A percentile compares a stretch with the other conserved stretches of the same genome.
These are phyloP conservation scores for Apophysomyces sp. DNA, from an alignment of 371 early-diverging fungal species.

Conservation along the genomic window DNA sequence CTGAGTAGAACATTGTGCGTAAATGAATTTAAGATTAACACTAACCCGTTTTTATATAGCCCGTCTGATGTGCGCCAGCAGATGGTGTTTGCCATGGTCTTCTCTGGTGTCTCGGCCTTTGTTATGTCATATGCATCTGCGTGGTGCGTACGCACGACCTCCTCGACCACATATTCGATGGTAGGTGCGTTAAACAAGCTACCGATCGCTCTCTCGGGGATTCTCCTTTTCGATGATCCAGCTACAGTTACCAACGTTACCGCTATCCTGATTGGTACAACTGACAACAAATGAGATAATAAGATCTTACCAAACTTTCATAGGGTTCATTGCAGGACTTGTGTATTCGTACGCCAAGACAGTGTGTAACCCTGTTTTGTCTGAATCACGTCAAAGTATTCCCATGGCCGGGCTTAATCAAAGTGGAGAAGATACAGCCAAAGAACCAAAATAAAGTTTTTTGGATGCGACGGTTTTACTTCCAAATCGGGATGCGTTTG, in stretches of 20 bases:
- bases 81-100: constrained; percentile 69
- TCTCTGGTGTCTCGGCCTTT: constrained; percentile 90
- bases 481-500: background rate
- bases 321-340: background rate
- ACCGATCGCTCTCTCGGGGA: constrained; percentile 93
- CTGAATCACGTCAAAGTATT: background rate
- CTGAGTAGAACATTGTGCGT: constrained; percentile 58
- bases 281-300: constrained; percentile 2
- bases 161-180: constrained; percentile 98
- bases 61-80: constrained; percentile 49
- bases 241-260: constrained; percentile 78
- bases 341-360: background rate
- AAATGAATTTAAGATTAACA: background rate
- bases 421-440: background rate
- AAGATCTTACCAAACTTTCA: background rate
- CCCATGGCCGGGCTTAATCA: background rate
- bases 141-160: constrained; percentile 95
- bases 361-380: background rate
- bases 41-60: constrained; percentile 22
- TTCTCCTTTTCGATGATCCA: constrained; percentile 91
- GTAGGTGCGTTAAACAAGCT: constrained; percentile 99
- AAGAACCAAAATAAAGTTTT: background rate
- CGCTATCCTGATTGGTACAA: constrained; percentile 71
- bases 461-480: background rate
- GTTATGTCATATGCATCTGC: constrained; percentile 91